phyloP scores from a whole-genome alignment of 2,329 filamentous ascomycete species.

The Paraconiothyrium brasiliense region DNA sequence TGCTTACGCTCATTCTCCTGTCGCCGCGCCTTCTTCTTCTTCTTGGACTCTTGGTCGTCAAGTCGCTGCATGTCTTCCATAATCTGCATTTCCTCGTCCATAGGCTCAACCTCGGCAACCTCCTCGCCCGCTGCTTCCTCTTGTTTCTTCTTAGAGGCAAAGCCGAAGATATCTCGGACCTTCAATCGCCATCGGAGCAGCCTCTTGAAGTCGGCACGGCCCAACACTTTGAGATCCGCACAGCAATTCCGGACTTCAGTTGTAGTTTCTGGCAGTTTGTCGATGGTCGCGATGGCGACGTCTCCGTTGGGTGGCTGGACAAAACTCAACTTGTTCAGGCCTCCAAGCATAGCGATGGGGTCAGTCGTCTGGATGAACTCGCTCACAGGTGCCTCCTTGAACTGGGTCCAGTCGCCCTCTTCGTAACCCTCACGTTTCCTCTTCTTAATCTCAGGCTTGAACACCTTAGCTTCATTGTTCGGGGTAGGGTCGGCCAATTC shows the following conservation, averaged over 20 bases:
- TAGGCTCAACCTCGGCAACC: constrained; percentile 82
- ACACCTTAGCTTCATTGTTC: constrained; percentile 98
- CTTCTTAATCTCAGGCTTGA: constrained; percentile 97
- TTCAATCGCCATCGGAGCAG: constrained; percentile 89
- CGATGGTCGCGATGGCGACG: constrained; percentile 84
- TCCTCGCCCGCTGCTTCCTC: constrained; percentile 66
- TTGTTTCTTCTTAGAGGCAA: constrained; percentile 75
- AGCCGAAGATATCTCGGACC: constrained; percentile 89
- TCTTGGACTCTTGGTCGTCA: constrained; percentile 78
- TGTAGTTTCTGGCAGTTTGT: constrained; percentile 76
- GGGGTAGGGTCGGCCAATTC: constrained; percentile 85
- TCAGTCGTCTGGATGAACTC: constrained; percentile 95
- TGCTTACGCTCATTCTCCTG: constrained; percentile 94
- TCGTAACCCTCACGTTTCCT: constrained; percentile 97
- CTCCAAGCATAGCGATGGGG: constrained; percentile 90
- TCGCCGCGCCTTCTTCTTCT: constrained; percentile 83
- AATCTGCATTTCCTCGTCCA: constrained; percentile 94
- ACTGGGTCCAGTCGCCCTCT: constrained; percentile 92
- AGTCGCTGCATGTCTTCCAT: constrained; percentile 87
- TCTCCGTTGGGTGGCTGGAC: constrained; percentile 79
- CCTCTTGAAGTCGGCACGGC: constrained; percentile 92
- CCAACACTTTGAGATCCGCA: constrained; percentile 81
- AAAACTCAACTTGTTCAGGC: constrained; percentile 85
- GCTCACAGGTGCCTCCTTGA: constrained; percentile 86
- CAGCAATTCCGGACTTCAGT: constrained; percentile 70